Base-by-base conservation (phyloP, 108 stramenopile genomes). In the Schizochytrium sp. region DNA sequence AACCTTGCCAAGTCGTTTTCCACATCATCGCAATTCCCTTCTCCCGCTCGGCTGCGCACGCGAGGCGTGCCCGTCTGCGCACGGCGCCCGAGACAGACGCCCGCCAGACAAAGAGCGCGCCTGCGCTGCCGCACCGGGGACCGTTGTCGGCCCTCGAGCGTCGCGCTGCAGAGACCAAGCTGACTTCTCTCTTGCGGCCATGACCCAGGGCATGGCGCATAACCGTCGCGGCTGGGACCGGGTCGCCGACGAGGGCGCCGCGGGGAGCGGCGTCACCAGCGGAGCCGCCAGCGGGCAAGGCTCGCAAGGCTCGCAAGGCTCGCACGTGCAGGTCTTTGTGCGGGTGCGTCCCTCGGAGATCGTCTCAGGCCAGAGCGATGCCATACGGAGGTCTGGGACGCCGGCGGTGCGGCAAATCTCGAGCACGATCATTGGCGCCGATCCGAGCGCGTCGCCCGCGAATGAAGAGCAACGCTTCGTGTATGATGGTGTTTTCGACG, bases 401-500 rank as follows among this genome's bases (percentile, higher is more conserved):
- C 63, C 63, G 63, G 63, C 63, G 41, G 25, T 69, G 10, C 25
- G 41, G 34, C 25, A 69, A 3, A 69, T 69, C 41, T 41, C 34
- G 34, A 23, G 25, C 21, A 69, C 63, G 10, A 69, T 69, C 63
- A 69, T 69, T 69, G 63, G 63, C 63, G 63, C 63, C 14, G 63
- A 69, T 18, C 21, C 63, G 34, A 69, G 63, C 41, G 63, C 63
- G 25, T 69, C 63, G 25, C 63, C 63, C 10, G 14, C 63, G 34
- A 69, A 88, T 18, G 44, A 34, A 18, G 43, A 57, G 60, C 58
- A 60, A 14, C 41, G 23, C 69, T 90, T 90, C 55, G 23, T 41
- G 29, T 92, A 88, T 69, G 91, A 92, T 60, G 34, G 63, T 44
- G 88, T 45, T 23, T 89, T 92, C 69, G 88, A 72, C 10, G 58